These are phyloP conservation scores for Starmerella stigmatis DNA, from an alignment of 805 yeast species.

Conservation along the genomic window DNA sequence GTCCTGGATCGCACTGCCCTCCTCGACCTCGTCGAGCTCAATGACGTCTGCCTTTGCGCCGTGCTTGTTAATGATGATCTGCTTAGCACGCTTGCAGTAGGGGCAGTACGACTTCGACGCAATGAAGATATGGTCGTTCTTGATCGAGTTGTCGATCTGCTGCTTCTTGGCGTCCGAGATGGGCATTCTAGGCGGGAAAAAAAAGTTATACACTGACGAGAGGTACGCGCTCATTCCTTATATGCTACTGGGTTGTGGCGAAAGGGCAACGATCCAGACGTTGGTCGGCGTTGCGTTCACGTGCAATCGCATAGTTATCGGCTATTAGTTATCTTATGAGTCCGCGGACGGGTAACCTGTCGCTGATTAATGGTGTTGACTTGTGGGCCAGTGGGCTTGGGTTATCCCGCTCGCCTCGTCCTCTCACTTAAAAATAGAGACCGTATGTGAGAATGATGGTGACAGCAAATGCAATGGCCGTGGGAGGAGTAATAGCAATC, in stretches of 20 bases:
- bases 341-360: too few species aligned
- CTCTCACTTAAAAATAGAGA: too few species aligned
- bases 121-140: conserved; percentile 57
- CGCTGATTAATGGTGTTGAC: too few species aligned
- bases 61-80: conserved; percentile 37
- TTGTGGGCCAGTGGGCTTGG: too few species aligned
- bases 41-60: conserved; percentile 28
- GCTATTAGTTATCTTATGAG: too few species aligned
- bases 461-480: neutral
- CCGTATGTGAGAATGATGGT: neutral
- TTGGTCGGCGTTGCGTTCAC: neutral
- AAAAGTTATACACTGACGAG: conserved; percentile 3
- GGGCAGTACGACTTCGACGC: conserved; percentile 79
- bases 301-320: neutral
- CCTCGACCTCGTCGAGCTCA: conserved; percentile 35
- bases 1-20: conserved; percentile 72
- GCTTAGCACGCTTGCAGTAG: conserved; percentile 41
- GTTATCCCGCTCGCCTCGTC: too few species aligned
- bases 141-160: conserved; percentile 53
- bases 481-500: neutral
- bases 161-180: conserved; percentile 18
- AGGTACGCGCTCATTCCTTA: conserved; percentile 3
- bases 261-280: neutral
- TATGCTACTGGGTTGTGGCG: neutral
- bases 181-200: conserved; percentile 21